Percentiles rank a stretch among this genome's conserved stretches.
These are phyloP conservation scores for Mallotus nudiflorus DNA, from an alignment of 345 rosid species.

Conservation along the genomic window DNA sequence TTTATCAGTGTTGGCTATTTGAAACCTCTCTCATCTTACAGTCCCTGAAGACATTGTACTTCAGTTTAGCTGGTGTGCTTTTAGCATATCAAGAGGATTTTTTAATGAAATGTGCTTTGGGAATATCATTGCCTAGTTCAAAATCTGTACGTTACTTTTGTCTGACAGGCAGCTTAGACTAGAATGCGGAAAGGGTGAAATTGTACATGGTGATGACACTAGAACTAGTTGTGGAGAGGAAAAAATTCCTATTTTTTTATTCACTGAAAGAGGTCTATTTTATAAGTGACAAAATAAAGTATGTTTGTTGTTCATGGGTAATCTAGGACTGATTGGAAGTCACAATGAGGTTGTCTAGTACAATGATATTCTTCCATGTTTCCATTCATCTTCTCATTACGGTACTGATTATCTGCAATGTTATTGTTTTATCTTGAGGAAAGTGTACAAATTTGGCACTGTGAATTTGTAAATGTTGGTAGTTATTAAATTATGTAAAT, in stretches of 20 bases:
- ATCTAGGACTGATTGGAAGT: neutral
- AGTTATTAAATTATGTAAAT: constrained; percentile 5
- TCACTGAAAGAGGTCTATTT: neutral
- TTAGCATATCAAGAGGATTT: too few species aligned
- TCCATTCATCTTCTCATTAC: neutral
- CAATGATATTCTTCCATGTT: neutral
- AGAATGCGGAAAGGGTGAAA: neutral
- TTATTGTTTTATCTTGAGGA: neutral
- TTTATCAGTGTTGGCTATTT: neutral
- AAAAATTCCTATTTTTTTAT: neutral
- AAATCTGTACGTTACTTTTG: too few species aligned
- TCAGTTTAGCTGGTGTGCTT: neutral
- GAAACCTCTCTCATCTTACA: neutral
- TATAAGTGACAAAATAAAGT: neutral
- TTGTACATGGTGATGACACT: neutral
- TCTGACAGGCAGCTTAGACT: neutral
- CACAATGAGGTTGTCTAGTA: neutral
- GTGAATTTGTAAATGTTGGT: neutral
- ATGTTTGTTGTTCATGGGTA: neutral
- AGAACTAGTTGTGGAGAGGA: neutral
- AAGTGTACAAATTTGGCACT: neutral
- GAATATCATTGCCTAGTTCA: neutral
- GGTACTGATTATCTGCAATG: neutral
- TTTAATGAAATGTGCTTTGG: too few species aligned
- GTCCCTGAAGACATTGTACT: neutral